phyloP scores from a whole-genome alignment of 2,329 filamentous ascomycete species.

The Colletotrichum tanaceti region DNA sequence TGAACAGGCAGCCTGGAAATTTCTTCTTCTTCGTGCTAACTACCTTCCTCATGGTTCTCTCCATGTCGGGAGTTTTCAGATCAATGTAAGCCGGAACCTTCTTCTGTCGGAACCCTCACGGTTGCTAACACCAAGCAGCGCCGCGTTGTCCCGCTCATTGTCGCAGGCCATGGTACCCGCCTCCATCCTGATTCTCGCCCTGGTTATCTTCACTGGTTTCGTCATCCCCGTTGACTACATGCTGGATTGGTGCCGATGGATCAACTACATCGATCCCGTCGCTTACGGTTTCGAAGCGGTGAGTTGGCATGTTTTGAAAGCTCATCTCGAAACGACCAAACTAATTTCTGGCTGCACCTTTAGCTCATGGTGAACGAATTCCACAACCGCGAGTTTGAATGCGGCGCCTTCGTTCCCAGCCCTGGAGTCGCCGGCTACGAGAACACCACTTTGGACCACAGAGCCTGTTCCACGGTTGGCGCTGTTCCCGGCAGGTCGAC shows the following conservation, averaged over 20 bases:
- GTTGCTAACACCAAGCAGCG: conserved; percentile 46
- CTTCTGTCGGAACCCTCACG: no score
- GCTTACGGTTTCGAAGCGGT: conserved; percentile 75
- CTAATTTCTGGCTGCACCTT: no score
- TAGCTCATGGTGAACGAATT: conserved; percentile 69
- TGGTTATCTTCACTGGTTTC: conserved; percentile 69
- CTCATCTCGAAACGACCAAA: neutral
- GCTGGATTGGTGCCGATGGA: conserved; percentile 62
- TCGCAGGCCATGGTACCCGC: conserved; percentile 65
- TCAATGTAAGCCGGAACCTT: conserved; percentile 48
- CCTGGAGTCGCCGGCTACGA: conserved; percentile 40
- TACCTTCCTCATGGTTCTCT: conserved; percentile 58
- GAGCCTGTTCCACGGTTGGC: conserved; percentile 59
- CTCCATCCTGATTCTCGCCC: conserved; percentile 62
- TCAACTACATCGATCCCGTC: conserved; percentile 65
- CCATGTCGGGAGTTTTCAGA: conserved; percentile 58
- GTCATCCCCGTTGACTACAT: conserved; percentile 55
- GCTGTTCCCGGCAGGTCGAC: conserved; percentile 54
- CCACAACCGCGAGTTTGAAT: conserved; percentile 59
- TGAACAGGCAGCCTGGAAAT: conserved; percentile 64
- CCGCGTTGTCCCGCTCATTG: conserved; percentile 59
- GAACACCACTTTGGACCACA: conserved; percentile 42
- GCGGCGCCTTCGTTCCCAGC: conserved; percentile 43
- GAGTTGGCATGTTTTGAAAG: neutral
- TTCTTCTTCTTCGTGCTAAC: conserved; percentile 65